A percentile compares a stretch with the other conserved stretches of the same genome.
Evolutionary conservation across 2,329 filamentous ascomycete species (phyloP).

Genomic region (Pestalotiopsis sp.): DNA sequence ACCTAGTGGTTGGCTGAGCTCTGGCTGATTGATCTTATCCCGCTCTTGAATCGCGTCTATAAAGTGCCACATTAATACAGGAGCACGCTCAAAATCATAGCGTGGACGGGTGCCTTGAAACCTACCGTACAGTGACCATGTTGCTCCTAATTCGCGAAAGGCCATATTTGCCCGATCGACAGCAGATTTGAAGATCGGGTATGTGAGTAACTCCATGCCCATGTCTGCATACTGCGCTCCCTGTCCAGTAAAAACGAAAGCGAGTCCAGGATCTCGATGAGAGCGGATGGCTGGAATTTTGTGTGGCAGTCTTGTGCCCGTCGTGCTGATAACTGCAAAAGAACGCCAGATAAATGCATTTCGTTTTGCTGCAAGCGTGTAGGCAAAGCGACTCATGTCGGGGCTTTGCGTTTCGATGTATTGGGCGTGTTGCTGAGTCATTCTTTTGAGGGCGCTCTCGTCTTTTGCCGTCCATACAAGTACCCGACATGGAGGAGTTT

Average conservation of each 20-base stretch:
- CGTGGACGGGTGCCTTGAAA: neutral
- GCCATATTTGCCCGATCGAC: constrained; percentile 17
- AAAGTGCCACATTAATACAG: neutral
- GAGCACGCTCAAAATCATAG: too few relatives aligned
- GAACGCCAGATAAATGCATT: constrained; percentile 30
- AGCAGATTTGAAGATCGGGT: constrained; percentile 20
- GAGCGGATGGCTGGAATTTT: neutral
- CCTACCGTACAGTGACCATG: constrained; percentile 19
- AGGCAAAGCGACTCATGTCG: constrained; percentile 25
- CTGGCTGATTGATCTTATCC: neutral
- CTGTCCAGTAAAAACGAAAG: constrained; percentile 40
- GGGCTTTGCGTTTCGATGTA: too few relatives aligned
- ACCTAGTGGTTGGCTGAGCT: constrained; percentile 41
- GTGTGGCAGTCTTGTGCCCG: neutral
- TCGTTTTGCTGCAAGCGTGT: constrained; percentile 29
- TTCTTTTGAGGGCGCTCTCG: too few relatives aligned
- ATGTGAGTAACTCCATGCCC: constrained; percentile 32
- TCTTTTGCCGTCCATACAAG: too few relatives aligned
- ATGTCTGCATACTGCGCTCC: constrained; percentile 40
- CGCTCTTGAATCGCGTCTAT: neutral
- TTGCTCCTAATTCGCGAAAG: constrained; percentile 13
- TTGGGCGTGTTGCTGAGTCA: too few relatives aligned
- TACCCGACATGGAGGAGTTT: too few relatives aligned
- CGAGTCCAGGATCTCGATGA: neutral
- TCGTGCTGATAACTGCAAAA: constrained; percentile 23